A percentile compares a stretch with the other conserved stretches of the same genome.
Conservation (phyloP, 208 protist species). For the Spongospora subterranea region DNA sequence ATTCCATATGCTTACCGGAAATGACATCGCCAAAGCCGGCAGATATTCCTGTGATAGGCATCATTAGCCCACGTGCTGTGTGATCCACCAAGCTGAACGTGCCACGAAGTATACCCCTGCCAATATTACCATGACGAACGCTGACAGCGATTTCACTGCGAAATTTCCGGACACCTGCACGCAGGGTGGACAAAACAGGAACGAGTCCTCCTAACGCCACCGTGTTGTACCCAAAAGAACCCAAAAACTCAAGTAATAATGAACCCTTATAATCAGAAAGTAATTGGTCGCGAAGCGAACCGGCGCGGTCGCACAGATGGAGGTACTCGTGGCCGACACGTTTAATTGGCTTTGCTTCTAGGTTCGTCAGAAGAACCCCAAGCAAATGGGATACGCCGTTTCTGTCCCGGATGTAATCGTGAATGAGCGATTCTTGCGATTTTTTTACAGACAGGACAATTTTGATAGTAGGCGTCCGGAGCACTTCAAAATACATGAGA, state of each 20-base stretch:
- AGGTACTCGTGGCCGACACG: neutral
- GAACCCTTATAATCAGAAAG: constrained; percentile 36
- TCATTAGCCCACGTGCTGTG: constrained; percentile 39
- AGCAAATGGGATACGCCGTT: neutral
- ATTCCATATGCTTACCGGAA: constrained; percentile 19
- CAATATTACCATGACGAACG: neutral
- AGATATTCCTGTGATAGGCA: neutral
- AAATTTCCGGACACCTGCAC: constrained; percentile 39
- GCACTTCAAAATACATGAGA: constrained; percentile 43
- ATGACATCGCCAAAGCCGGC: constrained; percentile 12
- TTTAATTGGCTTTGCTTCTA: constrained; percentile 34
- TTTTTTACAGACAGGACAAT: neutral
- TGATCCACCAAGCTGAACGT: constrained; percentile 51
- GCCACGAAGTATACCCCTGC: neutral
- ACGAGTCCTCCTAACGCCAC: constrained; percentile 11
- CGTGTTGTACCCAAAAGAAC: constrained; percentile 20
- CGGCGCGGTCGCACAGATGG: constrained; percentile 6
- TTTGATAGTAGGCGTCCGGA: neutral
- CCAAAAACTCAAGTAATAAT: constrained; percentile 38
- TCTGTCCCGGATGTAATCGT: neutral
- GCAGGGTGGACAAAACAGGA: neutral
- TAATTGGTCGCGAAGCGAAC: neutral
- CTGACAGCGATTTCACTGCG: neutral
- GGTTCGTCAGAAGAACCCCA: constrained; percentile 35
- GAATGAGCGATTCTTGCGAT: constrained; percentile 19